These are phyloP conservation scores for Calophaca sinica DNA, from an alignment of 306 rosid genomes.

Conservation along the genomic window DNA sequence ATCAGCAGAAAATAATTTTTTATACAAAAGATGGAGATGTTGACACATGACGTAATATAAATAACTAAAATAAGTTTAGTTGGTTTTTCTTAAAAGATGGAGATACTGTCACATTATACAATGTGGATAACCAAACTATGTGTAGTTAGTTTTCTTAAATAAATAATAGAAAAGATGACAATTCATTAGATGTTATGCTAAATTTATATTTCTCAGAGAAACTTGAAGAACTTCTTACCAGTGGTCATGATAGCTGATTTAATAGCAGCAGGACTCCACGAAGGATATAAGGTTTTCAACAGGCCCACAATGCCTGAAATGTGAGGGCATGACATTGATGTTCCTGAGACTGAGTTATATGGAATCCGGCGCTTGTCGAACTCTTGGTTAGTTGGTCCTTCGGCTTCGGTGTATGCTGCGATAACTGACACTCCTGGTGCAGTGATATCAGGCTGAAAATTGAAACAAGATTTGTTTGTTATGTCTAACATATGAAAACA, in stretches of 20 bases:
- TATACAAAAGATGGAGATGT: too few relatives aligned
- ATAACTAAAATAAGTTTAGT: too few relatives aligned
- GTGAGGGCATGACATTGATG: constrained; percentile 99
- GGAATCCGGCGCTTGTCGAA: constrained; percentile 68
- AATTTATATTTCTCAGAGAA: too few relatives aligned
- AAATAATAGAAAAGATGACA: too few relatives aligned
- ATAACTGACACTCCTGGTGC: constrained; percentile 94
- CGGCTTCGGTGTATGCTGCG: constrained; percentile 80
- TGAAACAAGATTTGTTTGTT: not conserved
- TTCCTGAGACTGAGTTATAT: constrained; percentile 79
- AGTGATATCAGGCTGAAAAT: constrained; percentile 86
- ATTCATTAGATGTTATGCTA: too few relatives aligned
- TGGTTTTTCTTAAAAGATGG: too few relatives aligned
- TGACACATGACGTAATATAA: too few relatives aligned
- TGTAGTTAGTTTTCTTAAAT: too few relatives aligned
- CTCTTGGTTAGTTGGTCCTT: constrained; percentile 78
- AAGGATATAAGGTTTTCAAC: constrained; percentile 71
- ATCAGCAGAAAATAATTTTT: too few relatives aligned
- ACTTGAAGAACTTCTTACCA: constrained; percentile 52
- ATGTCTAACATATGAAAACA: constrained; percentile 7
- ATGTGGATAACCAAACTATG: too few relatives aligned
- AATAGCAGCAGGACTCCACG: constrained; percentile 92
- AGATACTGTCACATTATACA: too few relatives aligned
- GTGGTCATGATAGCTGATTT: constrained; percentile 98
- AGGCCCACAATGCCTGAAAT: constrained; percentile 82